phyloP scores from a whole-genome alignment of 225 moss, liverwort and hornwort species.

The Climacium dendroides region DNA sequence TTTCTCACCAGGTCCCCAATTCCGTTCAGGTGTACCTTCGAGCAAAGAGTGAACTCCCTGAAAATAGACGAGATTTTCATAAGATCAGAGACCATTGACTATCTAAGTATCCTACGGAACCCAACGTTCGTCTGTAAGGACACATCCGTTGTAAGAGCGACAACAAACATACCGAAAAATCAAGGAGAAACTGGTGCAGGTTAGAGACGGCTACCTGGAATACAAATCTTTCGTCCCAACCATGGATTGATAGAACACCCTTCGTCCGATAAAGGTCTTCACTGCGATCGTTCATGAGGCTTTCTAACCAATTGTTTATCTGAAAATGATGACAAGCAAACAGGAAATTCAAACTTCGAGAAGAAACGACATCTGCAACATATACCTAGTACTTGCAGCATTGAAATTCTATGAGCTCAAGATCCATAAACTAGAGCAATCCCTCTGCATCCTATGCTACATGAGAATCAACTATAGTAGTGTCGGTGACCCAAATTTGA shows the following conservation, averaged over 20 bases:
- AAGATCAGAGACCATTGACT: not conserved
- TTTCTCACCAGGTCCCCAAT: constrained; percentile 65
- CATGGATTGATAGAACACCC: constrained; percentile 83
- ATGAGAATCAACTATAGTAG: not conserved
- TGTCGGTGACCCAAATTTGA: not conserved
- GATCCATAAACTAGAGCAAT: not conserved
- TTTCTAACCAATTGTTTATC: constrained; percentile 86
- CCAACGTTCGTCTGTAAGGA: not conserved
- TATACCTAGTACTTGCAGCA: not conserved
- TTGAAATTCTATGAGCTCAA: not conserved
- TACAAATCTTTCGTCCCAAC: constrained; percentile 89
- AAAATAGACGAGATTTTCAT: not conserved
- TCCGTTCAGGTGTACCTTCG: constrained; percentile 78
- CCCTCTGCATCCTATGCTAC: not conserved
- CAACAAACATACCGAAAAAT: not conserved
- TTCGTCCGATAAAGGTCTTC: constrained; percentile 90
- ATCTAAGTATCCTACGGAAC: not conserved
- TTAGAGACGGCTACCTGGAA: constrained; percentile 55
- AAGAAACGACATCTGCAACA: not conserved
- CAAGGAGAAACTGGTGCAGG: not conserved
- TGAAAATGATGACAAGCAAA: not conserved
- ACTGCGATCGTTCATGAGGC: constrained; percentile 61
- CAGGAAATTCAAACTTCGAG: not conserved
- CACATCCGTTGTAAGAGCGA: not conserved
- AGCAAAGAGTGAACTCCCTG: constrained; percentile 96